Conservation (phyloP, 2,329 filamentous ascomycete species). For the Arthrobotrys pseudoclavata region DNA sequence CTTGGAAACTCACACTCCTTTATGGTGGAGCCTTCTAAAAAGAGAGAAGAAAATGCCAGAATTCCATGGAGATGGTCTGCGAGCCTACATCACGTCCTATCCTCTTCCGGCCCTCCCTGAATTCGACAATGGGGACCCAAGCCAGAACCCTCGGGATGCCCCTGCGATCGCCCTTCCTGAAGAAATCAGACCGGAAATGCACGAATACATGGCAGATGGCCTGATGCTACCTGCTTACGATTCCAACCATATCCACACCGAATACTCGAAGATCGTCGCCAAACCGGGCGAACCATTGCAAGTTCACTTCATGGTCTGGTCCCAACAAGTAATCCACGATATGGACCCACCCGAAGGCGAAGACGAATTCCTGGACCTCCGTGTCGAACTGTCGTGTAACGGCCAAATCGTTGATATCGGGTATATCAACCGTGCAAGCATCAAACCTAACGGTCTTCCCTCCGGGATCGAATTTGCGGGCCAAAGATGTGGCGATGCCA, state of each 20-base stretch:
- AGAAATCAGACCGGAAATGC: conserved; percentile 39
- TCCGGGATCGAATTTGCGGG: conserved; percentile 42
- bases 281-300: conserved; percentile 49
- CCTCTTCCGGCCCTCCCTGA: conserved; percentile 29
- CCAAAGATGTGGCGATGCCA: conserved; percentile 49
- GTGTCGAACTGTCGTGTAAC: conserved; percentile 36
- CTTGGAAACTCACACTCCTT: not conserved
- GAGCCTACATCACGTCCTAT: conserved; percentile 50
- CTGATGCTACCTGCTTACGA: conserved; percentile 46
- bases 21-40: not conserved
- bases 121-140: conserved; percentile 32
- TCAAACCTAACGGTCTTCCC: conserved; percentile 45
- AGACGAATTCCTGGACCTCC: conserved; percentile 54
- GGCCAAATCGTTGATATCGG: conserved; percentile 40
- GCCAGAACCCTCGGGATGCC: conserved; percentile 42
- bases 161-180: conserved; percentile 45
- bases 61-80: conserved; percentile 38
- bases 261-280: conserved; percentile 41
- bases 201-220: conserved; percentile 37
- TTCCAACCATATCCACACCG: conserved; percentile 20
- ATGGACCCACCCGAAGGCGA: conserved; percentile 39
- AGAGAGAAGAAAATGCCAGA: conserved; percentile 39
- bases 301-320: conserved; percentile 53
- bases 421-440: conserved; percentile 34
- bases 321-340: conserved; percentile 49